Evolutionary conservation across 805 yeast genomes (phyloP).

Genomic region (Barnettozyma salicaria): DNA sequence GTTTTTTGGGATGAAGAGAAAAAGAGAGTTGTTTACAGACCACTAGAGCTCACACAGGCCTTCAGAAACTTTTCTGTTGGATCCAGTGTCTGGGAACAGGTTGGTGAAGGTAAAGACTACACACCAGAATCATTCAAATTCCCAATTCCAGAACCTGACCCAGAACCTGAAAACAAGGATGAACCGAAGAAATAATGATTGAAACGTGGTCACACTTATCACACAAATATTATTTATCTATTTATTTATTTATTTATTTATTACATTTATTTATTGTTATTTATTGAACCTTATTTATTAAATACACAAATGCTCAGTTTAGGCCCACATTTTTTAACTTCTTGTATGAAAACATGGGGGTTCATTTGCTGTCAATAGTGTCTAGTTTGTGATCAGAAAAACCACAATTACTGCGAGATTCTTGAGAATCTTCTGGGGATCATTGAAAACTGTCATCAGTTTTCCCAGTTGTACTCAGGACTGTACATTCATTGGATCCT

Average conservation of each 20-base stretch:
- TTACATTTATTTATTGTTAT: neutral
- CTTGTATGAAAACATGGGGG: constrained; percentile 11
- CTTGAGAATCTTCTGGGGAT: too few species aligned
- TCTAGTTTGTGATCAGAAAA: too few species aligned
- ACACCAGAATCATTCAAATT: constrained; percentile 78
- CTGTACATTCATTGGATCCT: too few species aligned
- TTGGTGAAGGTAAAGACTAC: constrained; percentile 78
- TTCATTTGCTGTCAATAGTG: too few species aligned
- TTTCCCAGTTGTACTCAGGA: too few species aligned
- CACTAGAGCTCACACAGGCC: constrained; percentile 86
- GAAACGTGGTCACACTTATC: constrained; percentile 7
- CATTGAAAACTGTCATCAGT: too few species aligned
- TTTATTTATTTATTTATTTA: constrained; percentile 21
- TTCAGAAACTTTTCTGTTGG: constrained; percentile 89
- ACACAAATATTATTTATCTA: constrained; percentile 13
- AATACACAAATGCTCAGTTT: neutral
- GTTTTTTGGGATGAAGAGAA: constrained; percentile 87
- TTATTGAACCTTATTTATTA: constrained; percentile 2
- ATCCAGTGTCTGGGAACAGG: constrained; percentile 86
- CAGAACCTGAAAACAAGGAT: constrained; percentile 38
- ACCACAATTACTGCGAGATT: too few species aligned
- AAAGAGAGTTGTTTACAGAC: constrained; percentile 84
- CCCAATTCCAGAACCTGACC: constrained; percentile 78
- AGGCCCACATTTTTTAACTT: constrained; percentile 8
- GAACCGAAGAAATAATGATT: constrained; percentile 22